These are phyloP conservation scores for Asclepias syriaca DNA, from an alignment of 257 asterid genomes.

Conservation along the genomic window DNA sequence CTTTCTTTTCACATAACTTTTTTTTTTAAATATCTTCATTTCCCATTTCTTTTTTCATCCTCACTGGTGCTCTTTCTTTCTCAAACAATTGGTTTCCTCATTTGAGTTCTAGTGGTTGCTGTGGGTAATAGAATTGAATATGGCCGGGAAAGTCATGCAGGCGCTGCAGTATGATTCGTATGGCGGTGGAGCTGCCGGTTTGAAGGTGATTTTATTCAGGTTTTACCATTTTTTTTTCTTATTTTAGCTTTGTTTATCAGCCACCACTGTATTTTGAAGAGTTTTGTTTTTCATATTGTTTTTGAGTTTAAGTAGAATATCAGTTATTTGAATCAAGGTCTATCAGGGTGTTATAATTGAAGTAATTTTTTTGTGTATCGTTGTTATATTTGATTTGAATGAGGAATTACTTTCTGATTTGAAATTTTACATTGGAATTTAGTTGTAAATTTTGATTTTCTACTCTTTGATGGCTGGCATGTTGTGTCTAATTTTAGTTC, in stretches of 20 bases:
- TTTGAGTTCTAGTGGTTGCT: slow-evolving; percentile 19
- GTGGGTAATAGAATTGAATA: slow-evolving; percentile 39
- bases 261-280: no score
- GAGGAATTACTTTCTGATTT: neutral
- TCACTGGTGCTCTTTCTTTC: neutral
- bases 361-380: neutral
- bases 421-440: neutral
- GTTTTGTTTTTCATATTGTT: no score
- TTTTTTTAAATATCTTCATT: neutral
- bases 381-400: neutral
- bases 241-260: no score
- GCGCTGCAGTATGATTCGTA: slow-evolving; percentile 63
- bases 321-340: neutral
- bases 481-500: neutral
- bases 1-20: no score
- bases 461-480: neutral
- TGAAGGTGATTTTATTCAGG: slow-evolving; percentile 43
- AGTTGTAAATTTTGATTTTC: neutral
- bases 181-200: slow-evolving; percentile 73
- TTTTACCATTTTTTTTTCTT: no score
- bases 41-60: neutral
- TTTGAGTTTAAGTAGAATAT: neutral
- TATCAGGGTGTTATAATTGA: neutral
- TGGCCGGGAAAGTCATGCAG: slow-evolving; percentile 72
- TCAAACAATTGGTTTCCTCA: slow-evolving; percentile 22